phyloP scores from a whole-genome alignment of 2,329 filamentous ascomycete genomes.

The Didymosphaeria variabile region DNA sequence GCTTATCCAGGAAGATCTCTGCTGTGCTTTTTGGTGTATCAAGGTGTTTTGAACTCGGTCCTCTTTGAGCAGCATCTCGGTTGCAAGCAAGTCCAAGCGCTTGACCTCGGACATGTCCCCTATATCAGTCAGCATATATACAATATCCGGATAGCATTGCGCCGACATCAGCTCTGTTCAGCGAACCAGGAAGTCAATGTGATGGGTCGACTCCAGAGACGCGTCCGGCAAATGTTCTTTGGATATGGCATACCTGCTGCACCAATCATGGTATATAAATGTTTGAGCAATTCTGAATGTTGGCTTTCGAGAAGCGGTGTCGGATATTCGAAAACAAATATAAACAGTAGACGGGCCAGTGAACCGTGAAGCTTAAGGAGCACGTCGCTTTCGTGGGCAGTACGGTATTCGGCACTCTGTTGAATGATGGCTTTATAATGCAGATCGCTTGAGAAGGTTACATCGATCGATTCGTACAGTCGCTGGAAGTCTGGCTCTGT shows the following conservation, averaged over 20 bases:
- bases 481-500: not conserved
- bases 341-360: conserved; percentile 7
- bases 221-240: not conserved
- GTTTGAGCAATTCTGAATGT: conserved; percentile 13
- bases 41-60: conserved; percentile 3
- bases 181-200: not conserved
- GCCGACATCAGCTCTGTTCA: not conserved
- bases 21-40: conserved; percentile 5
- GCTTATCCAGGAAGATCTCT: conserved; percentile 6
- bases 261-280: conserved; percentile 11
- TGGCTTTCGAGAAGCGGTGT: not conserved
- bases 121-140: conserved; percentile 3
- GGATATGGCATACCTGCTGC: conserved; percentile 9
- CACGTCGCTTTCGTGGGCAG: not conserved
- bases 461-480: conserved; percentile 4
- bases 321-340: conserved; percentile 14
- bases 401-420: conserved; percentile 3
- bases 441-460: conserved; percentile 6
- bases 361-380: conserved; percentile 7
- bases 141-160: not conserved
- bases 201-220: not conserved
- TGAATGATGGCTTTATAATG: conserved; percentile 13
- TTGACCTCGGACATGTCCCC: conserved; percentile 14
- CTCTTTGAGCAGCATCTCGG: conserved; percentile 11
- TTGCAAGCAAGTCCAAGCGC: conserved; percentile 11